Conservation (phyloP, 2,329 filamentous ascomycete genomes). For the Pseudohalonectria lignicola region DNA sequence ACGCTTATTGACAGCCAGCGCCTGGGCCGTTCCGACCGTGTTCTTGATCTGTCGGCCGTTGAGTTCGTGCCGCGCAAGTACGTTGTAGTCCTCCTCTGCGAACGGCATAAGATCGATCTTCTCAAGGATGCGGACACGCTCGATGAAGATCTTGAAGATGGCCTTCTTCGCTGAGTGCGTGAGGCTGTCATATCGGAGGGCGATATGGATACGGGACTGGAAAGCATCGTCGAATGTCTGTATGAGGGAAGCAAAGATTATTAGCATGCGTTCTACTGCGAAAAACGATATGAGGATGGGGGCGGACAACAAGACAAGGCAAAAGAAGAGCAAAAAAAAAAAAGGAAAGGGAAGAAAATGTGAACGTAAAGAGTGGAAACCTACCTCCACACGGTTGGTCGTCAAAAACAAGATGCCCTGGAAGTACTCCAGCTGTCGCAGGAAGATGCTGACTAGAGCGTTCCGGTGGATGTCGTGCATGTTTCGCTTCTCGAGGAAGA, state of each 20-base stretch:
- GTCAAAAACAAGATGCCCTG: slow-evolving; percentile 85
- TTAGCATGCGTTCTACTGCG: no score
- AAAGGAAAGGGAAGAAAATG: background rate
- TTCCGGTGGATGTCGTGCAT: slow-evolving; percentile 79
- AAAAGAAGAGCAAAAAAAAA: no score
- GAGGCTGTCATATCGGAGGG: slow-evolving; percentile 68
- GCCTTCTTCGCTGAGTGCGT: slow-evolving; percentile 60
- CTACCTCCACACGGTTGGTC: slow-evolving; percentile 67
- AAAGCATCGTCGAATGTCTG: slow-evolving; percentile 84
- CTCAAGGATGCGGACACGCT: slow-evolving; percentile 56
- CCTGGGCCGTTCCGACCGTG: slow-evolving; percentile 71
- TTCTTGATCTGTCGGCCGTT: slow-evolving; percentile 74
- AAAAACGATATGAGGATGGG: no score
- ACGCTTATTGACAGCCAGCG: slow-evolving; percentile 66
- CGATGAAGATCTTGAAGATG: slow-evolving; percentile 79
- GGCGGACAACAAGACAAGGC: no score
- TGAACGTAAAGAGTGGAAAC: slow-evolving; percentile 6
- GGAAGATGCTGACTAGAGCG: slow-evolving; percentile 75
- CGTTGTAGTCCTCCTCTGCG: slow-evolving; percentile 54
- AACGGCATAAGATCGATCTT: slow-evolving; percentile 50
- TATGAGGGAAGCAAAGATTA: no score
- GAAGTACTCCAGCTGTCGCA: slow-evolving; percentile 82
- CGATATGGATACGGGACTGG: slow-evolving; percentile 78
- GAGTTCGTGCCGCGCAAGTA: slow-evolving; percentile 54
- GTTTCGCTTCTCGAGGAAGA: slow-evolving; percentile 73